phyloP scores from a whole-genome alignment of 2,329 filamentous ascomycete genomes.

The Epichloe festucae region DNA sequence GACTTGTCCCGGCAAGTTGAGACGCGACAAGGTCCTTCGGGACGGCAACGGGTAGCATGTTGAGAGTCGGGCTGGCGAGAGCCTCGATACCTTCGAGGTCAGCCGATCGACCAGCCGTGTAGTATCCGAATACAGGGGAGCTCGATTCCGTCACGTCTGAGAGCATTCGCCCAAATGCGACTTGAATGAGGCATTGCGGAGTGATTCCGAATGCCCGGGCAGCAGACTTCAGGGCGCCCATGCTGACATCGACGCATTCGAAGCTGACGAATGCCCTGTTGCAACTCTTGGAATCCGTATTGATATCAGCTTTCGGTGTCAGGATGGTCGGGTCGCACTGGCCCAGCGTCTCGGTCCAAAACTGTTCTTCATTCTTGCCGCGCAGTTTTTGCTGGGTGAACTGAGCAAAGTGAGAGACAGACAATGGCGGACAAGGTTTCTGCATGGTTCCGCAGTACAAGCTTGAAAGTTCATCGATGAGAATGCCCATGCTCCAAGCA shows the following conservation, averaged over 20 bases:
- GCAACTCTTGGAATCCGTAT: background rate
- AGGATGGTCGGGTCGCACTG: background rate
- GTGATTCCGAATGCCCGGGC: conserved; percentile 2
- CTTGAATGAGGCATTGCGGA: conserved; percentile 2
- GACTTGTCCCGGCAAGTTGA: background rate
- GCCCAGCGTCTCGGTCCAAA: background rate
- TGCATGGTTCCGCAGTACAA: background rate
- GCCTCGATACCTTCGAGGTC: background rate
- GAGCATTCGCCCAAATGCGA: conserved; percentile 5
- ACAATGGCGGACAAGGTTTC: background rate
- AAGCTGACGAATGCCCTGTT: background rate
- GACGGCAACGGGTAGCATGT: background rate
- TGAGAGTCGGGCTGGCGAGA: background rate
- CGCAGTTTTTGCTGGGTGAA: background rate
- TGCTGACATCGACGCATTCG: conserved; percentile 3
- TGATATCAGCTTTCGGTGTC: background rate
- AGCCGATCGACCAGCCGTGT: background rate
- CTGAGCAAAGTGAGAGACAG: background rate
- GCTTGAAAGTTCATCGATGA: background rate
- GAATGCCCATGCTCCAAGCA: background rate
- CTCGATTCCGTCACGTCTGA: background rate
- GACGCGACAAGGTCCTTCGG: background rate
- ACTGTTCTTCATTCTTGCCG: background rate
- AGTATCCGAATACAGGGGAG: background rate
- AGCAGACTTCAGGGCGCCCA: conserved; percentile 2